phyloP scores from a whole-genome alignment of 1,284 basidiomycete genomes.

The Porogramme epimiltina region DNA sequence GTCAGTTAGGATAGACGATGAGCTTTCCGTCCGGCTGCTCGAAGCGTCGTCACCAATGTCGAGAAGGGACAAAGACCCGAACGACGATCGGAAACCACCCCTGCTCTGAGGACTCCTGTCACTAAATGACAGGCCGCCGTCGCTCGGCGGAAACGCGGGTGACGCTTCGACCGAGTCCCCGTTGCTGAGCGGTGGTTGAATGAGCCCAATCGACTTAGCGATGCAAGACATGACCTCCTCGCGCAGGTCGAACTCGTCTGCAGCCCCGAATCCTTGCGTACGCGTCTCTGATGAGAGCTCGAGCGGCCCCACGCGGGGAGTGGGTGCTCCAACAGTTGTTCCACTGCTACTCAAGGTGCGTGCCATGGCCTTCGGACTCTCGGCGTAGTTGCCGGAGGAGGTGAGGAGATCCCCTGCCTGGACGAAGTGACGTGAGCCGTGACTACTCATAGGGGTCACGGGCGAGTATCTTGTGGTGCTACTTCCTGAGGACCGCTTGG shows the following conservation, averaged over 20 bases:
- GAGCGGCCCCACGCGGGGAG: constrained; percentile 12
- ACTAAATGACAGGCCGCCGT: constrained; percentile 41
- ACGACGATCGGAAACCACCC: constrained; percentile 71
- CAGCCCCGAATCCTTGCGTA: constrained; percentile 29
- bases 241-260: constrained; percentile 82
- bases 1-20: constrained; percentile 56
- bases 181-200: constrained; percentile 79
- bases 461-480: constrained; percentile 13
- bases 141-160: constrained; percentile 59
- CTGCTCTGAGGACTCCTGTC: constrained; percentile 2
- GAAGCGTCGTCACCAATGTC: constrained; percentile 68
- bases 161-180: constrained; percentile 67
- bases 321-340: constrained; percentile 34
- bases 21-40: constrained; percentile 59
- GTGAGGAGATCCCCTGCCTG: constrained; percentile 73
- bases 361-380: constrained; percentile 46
- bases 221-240: constrained; percentile 97
- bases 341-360: constrained; percentile 55
- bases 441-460: constrained; percentile 21
- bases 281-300: constrained; percentile 3
- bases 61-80: constrained; percentile 83
- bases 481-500: constrained; percentile 27
- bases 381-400: constrained; percentile 46
- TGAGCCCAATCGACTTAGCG: constrained; percentile 93
- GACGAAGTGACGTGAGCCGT: constrained; percentile 38